A percentile compares a stretch with the other conserved stretches of the same genome.
Evolutionary conservation across 164 flowering plant genomes (phyloP).

Genomic region (Vitis rupestris): DNA sequence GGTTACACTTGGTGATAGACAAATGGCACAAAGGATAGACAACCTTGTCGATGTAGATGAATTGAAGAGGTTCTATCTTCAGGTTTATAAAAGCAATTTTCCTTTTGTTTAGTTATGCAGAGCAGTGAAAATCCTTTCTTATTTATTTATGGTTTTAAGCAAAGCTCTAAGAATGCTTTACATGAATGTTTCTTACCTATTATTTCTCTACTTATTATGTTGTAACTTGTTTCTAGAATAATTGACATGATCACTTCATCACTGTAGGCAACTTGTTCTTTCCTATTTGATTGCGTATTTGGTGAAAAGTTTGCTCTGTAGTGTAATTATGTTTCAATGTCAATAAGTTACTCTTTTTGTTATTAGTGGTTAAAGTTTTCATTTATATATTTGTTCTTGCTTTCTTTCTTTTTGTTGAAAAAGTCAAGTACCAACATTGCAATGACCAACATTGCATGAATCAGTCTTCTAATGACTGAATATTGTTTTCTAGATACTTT

Average conservation of each 20-base stretch:
- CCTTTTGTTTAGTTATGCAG: not conserved
- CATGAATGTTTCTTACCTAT: slow-evolving; percentile 2
- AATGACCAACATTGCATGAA: too few species aligned
- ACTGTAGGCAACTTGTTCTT: not conserved
- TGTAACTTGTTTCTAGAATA: not conserved
- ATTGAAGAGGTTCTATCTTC: slow-evolving; percentile 89
- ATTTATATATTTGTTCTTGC: too few species aligned
- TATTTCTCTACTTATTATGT: not conserved
- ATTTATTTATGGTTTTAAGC: too few species aligned
- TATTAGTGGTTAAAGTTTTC: too few species aligned
- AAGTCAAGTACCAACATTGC: too few species aligned
- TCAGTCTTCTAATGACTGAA: too few species aligned
- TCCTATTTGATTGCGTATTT: not conserved
- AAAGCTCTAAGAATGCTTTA: not conserved
- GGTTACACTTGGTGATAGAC: slow-evolving; percentile 91
- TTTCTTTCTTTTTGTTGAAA: too few species aligned
- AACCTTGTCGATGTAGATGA: slow-evolving; percentile 86
- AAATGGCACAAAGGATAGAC: slow-evolving; percentile 96
- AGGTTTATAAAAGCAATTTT: slow-evolving; percentile 43
- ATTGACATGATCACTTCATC: not conserved
- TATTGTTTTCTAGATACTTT: too few species aligned
- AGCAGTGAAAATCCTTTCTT: too few species aligned
- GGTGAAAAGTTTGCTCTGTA: not conserved
- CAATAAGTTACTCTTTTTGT: too few species aligned
- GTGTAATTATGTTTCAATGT: too few species aligned